phyloP scores from a whole-genome alignment of 768 basidiomycete genomes.

The Boletus patriciae region DNA sequence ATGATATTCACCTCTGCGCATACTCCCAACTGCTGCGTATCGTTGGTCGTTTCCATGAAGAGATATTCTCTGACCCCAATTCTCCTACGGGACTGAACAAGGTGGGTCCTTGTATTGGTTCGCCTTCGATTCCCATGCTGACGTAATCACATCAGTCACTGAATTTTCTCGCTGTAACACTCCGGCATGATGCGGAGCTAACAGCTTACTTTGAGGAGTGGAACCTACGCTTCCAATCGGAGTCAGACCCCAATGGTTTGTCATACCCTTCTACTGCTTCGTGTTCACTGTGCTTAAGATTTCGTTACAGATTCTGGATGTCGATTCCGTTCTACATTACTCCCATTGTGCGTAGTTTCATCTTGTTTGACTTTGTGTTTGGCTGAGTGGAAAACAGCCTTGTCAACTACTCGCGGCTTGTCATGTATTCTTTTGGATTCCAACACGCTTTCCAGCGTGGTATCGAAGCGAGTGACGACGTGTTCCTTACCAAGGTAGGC shows the following conservation, averaged over 20 bases:
- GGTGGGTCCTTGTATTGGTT: conserved; percentile 35
- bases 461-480: conserved; percentile 55
- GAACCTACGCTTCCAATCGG: conserved; percentile 55
- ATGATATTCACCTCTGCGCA: conserved; percentile 73
- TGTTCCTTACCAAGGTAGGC: conserved; percentile 66
- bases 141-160: conserved; percentile 44
- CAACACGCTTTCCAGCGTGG: conserved; percentile 79
- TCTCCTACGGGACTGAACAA: conserved; percentile 70
- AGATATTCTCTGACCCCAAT: conserved; percentile 69
- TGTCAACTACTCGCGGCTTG: conserved; percentile 73
- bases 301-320: conserved; percentile 50
- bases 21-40: conserved; percentile 70
- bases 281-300: not conserved
- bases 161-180: conserved; percentile 66
- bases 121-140: not conserved
- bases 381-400: conserved; percentile 45
- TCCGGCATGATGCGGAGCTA: conserved; percentile 57
- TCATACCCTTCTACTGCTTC: not conserved
- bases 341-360: conserved; percentile 65
- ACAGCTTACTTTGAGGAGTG: conserved; percentile 66
- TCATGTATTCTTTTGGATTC: conserved; percentile 87
- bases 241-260: conserved; percentile 59
- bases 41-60: conserved; percentile 72
- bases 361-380: not conserved
- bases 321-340: conserved; percentile 60